These are phyloP conservation scores for Ganoderma multipileum DNA, from an alignment of 1,284 basidiomycete genomes.

Conservation along the genomic window DNA sequence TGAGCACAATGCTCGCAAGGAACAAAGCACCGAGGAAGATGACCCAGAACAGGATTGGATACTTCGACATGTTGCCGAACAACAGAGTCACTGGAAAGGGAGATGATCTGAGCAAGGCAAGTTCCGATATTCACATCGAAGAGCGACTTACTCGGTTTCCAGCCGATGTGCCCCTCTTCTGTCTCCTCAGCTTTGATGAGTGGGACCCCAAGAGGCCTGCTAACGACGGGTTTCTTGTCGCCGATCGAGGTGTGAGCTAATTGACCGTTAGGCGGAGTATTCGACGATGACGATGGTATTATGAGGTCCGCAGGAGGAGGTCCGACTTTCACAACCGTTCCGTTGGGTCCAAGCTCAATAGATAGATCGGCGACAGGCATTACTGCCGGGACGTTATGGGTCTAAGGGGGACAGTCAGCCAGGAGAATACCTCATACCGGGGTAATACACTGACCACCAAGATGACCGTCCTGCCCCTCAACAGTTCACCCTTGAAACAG, in stretches of 20 bases:
- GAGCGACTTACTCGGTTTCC: constrained; percentile 18
- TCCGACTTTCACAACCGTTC: constrained; percentile 50
- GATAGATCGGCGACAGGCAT: constrained; percentile 66
- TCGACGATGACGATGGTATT: background rate
- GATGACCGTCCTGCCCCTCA: constrained; percentile 71
- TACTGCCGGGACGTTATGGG: constrained; percentile 54
- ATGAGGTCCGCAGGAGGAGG: constrained; percentile 45
- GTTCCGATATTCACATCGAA: background rate
- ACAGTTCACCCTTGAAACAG: constrained; percentile 70
- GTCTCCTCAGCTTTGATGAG: background rate
- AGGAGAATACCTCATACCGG: background rate
- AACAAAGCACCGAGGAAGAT: constrained; percentile 33
- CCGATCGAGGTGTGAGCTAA: background rate
- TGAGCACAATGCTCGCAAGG: constrained; percentile 28
- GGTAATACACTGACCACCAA: constrained; percentile 59
- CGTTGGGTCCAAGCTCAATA: constrained; percentile 59
- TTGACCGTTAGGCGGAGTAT: background rate
- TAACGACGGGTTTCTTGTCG: background rate
- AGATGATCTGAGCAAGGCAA: background rate
- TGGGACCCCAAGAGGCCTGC: background rate
- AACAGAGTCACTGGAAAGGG: constrained; percentile 38
- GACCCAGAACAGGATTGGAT: constrained; percentile 43
- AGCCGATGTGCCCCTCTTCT: constrained; percentile 10
- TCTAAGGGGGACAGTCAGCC: constrained; percentile 11
- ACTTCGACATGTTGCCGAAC: constrained; percentile 35